A percentile compares a stretch with the other conserved stretches of the same genome.
Conservation (phyloP, 2,329 filamentous ascomycete species). For the Monilinia fructicola region DNA sequence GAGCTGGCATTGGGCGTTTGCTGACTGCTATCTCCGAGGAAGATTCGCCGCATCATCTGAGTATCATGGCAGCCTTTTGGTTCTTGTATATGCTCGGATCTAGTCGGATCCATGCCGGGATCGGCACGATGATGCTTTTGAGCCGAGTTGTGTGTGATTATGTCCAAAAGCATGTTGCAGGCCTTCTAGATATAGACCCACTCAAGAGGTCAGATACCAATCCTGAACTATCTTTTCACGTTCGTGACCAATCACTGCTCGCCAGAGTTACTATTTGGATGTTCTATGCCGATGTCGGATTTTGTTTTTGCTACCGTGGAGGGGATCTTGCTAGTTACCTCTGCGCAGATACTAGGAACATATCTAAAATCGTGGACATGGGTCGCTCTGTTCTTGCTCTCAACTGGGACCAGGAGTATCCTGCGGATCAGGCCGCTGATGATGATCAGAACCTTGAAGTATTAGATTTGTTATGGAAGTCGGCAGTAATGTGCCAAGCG, state of each 20-base stretch:
- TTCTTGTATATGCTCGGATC: conserved; percentile 20
- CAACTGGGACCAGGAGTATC: neutral
- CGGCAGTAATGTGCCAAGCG: conserved; percentile 2
- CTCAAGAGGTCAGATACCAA: neutral
- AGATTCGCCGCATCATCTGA: neutral
- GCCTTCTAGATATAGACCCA: conserved; percentile 1
- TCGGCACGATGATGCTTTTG: conserved; percentile 16
- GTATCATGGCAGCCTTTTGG: conserved; percentile 18
- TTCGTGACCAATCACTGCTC: conserved; percentile 7
- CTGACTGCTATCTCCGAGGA: conserved; percentile 11
- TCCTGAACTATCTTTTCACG: neutral
- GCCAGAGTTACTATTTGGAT: conserved; percentile 13
- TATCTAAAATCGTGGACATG: conserved; percentile 13
- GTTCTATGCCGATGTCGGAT: conserved; percentile 18
- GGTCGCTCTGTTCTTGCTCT: neutral
- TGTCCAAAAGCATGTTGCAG: conserved; percentile 10
- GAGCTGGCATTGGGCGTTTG: conserved; percentile 14
- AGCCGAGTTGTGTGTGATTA: conserved; percentile 11
- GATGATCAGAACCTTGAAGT: conserved; percentile 12
- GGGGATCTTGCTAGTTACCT: conserved; percentile 15
- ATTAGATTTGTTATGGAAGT: conserved; percentile 12
- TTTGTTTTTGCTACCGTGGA: conserved; percentile 20
- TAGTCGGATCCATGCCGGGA: conserved; percentile 2
- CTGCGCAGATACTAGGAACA: conserved; percentile 2
- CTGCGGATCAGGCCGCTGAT: conserved; percentile 6